A percentile compares a stretch with the other conserved stretches of the same genome.
These are phyloP conservation scores for Ceratocystis lukuohia DNA, from an alignment of 2,329 filamentous ascomycete genomes.

Conservation along the genomic window DNA sequence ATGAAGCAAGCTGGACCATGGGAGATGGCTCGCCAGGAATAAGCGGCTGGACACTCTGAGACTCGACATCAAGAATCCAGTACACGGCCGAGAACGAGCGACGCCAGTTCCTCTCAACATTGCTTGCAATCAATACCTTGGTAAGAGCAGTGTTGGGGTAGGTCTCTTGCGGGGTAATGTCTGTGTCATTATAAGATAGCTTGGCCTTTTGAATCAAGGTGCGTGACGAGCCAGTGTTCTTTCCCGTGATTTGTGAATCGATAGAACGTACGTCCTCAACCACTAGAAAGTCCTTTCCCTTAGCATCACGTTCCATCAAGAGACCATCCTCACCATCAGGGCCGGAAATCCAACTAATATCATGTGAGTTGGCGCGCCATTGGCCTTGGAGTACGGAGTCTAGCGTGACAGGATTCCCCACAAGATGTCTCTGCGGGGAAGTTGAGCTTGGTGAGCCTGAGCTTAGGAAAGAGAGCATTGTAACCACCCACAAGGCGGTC, in stretches of 20 bases:
- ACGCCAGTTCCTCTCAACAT: constrained; percentile 66
- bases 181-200: constrained; percentile 47
- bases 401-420: constrained; percentile 57
- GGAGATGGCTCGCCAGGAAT: constrained; percentile 53
- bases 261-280: constrained; percentile 67
- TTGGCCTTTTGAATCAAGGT: constrained; percentile 59
- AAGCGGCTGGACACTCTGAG: constrained; percentile 63
- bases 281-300: constrained; percentile 60
- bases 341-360: constrained; percentile 64
- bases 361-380: constrained; percentile 51
- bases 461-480: constrained; percentile 52
- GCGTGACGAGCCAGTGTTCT: constrained; percentile 35
- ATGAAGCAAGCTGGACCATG: constrained; percentile 69
- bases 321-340: constrained; percentile 70
- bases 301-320: constrained; percentile 56
- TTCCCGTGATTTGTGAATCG: constrained; percentile 21
- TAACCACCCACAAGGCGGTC: constrained; percentile 50
- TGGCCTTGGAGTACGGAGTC: constrained; percentile 54
- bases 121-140: constrained; percentile 70
- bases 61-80: constrained; percentile 82
- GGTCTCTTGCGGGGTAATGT: constrained; percentile 44
- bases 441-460: constrained; percentile 48
- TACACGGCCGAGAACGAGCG: constrained; percentile 79
- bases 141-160: constrained; percentile 73
- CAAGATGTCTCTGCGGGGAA: constrained; percentile 33